Base-by-base conservation (phyloP, 116 monocot genomes). In the Trichopus zeylanicus region DNA sequence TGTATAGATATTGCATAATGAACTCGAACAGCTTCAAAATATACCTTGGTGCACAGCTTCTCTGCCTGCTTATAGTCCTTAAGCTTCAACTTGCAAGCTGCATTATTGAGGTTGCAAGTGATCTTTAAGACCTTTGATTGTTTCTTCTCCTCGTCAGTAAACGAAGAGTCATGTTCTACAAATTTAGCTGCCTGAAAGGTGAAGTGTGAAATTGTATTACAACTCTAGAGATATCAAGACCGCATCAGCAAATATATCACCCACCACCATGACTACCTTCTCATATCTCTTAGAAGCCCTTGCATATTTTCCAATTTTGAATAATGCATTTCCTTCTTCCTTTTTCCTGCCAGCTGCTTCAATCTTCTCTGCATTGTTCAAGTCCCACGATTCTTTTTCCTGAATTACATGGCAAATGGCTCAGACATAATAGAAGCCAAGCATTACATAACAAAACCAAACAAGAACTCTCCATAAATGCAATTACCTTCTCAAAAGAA, bases 41-140 rank as follows among this genome's bases (percentile, higher is more conserved):
- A 29, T 73, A 90, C 95, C 95, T 90, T 90, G 3, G 95, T 87
- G 79, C 95, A 97, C 21, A 97, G 87, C 52, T 90, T 90, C 61
- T 79, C 87, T 4, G 91, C 84, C 78, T 90, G 53, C 62, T 97
- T 97, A 72, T 97, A 90, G 37, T 97, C 81, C 38, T 77, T 90
- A 4, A 97, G 72, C 70, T 90, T 90, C 56, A 90, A 64, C 64
- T 90, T 97, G 77, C 95, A 90, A 3, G 91, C 95, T 26, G 95
- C 95, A 75, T 90, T 77, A 66, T 97, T 97, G 15, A 97, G 75
- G 46, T 87, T 90, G 60, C 83, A 86, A 1, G 81, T 58, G 1
- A 86, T 70, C 71, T 95, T 95, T 29, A 95, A 62, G 31, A 61
- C 76, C 65, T 90, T 95, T 0, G 90, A 76, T 51, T 90, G 84